A percentile compares a stretch with the other conserved stretches of the same genome.
phyloP scores from a whole-genome alignment of 1,284 basidiomycete genomes.

The Pseudozyma sp. region DNA sequence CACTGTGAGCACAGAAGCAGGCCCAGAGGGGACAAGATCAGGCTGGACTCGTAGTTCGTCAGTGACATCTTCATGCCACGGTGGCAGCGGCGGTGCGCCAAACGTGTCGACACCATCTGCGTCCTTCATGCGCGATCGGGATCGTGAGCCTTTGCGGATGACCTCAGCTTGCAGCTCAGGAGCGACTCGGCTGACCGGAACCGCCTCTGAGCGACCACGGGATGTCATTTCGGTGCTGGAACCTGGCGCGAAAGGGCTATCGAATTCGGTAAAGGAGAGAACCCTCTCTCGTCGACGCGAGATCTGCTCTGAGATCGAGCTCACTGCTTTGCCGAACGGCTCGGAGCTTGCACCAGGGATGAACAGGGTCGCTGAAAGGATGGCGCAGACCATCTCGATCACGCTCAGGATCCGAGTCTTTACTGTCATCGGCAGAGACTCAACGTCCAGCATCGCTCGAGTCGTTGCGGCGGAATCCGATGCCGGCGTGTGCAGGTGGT shows the following conservation, averaged over 20 bases:
- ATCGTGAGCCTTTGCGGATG: slow-evolving; percentile 47
- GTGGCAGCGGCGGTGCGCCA: slow-evolving; percentile 23
- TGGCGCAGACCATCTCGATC: slow-evolving; percentile 56
- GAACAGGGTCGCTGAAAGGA: slow-evolving; percentile 51
- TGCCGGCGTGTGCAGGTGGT: not conserved
- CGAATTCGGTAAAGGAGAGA: slow-evolving; percentile 27
- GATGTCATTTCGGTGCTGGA: slow-evolving; percentile 1
- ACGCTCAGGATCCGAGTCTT: slow-evolving; percentile 53
- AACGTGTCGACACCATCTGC: slow-evolving; percentile 12
- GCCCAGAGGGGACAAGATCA: slow-evolving; percentile 8
- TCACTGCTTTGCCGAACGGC: not conserved
- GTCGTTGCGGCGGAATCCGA: not conserved
- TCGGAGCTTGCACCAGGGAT: slow-evolving; percentile 37
- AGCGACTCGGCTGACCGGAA: not conserved
- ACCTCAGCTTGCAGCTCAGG: slow-evolving; percentile 39
- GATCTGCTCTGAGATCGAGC: slow-evolving; percentile 37
- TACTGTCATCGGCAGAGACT: slow-evolving; percentile 41
- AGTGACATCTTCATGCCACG: slow-evolving; percentile 39
- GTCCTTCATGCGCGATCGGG: slow-evolving; percentile 37
- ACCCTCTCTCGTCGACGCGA: slow-evolving; percentile 35
- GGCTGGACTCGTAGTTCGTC: slow-evolving; percentile 12
- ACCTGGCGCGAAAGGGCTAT: slow-evolving; percentile 30
- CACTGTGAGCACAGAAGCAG: slow-evolving; percentile 29
- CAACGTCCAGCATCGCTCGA: slow-evolving; percentile 15
- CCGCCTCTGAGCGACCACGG: slow-evolving; percentile 18